Percentiles rank a stretch among this genome's conserved stretches.
These are phyloP conservation scores for Cladosporium cucumerinum DNA, from an alignment of 2,329 filamentous ascomycete species.

Conservation along the genomic window DNA sequence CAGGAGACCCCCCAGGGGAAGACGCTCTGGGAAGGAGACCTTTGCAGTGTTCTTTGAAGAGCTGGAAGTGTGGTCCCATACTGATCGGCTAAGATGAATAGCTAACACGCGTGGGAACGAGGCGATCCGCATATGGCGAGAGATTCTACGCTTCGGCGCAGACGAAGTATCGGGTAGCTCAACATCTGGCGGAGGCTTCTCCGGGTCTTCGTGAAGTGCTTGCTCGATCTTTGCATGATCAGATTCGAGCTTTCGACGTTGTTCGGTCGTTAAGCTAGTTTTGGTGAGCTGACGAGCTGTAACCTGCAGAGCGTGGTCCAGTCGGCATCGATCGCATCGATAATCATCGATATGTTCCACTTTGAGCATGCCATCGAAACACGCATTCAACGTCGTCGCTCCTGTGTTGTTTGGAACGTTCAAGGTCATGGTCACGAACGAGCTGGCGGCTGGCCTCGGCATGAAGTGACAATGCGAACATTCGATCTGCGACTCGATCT, in stretches of 20 bases:
- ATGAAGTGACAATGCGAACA: constrained; percentile 87
- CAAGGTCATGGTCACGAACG: constrained; percentile 87
- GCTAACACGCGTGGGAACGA: constrained; percentile 85
- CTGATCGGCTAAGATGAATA: constrained; percentile 87
- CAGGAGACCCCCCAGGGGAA: constrained; percentile 76
- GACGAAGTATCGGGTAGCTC: constrained; percentile 68
- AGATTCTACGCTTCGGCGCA: constrained; percentile 79
- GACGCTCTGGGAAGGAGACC: constrained; percentile 82
- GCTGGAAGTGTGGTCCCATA: constrained; percentile 69
- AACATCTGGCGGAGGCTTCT: constrained; percentile 69
- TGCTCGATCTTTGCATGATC: constrained; percentile 64
- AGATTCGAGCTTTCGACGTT: constrained; percentile 42
- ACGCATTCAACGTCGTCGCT: constrained; percentile 77
- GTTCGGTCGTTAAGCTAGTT: constrained; percentile 50
- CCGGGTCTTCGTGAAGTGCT: constrained; percentile 77
- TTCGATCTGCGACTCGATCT: constrained; percentile 89
- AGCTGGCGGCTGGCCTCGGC: constrained; percentile 76
- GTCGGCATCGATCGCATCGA: constrained; percentile 86
- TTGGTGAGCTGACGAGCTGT: constrained; percentile 59
- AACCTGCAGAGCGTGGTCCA: constrained; percentile 71
- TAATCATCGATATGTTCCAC: constrained; percentile 96
- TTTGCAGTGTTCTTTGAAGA: constrained; percentile 95
- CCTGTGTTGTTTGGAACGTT: constrained; percentile 73
- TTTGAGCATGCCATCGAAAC: constrained; percentile 92
- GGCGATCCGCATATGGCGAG: constrained; percentile 82